These are phyloP conservation scores for Saccharum hybrid DNA, from an alignment of 202 grass and related monocot genomes.

Conservation along the genomic window DNA sequence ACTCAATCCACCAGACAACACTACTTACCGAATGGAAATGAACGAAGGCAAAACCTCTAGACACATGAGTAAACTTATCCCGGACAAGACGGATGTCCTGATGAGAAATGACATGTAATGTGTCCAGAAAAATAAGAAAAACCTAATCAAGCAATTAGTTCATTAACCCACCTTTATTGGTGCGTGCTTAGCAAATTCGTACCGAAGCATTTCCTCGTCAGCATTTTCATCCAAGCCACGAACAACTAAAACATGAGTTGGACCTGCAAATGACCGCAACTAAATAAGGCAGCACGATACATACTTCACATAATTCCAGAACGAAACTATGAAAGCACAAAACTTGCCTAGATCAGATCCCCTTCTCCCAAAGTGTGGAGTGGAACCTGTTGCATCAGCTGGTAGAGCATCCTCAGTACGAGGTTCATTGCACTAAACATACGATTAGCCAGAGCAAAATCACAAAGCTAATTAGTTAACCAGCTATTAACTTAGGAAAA, in stretches of 20 bases:
- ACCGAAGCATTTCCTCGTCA: conserved; percentile 98
- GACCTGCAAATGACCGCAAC: conserved; percentile 64
- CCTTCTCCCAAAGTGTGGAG: conserved; percentile 66
- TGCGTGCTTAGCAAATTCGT: conserved; percentile 96
- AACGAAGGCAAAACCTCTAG: conserved; percentile 94
- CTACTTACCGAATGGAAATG: conserved; percentile 94
- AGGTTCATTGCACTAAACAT: conserved; percentile 86
- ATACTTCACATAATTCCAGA: conserved; percentile 36
- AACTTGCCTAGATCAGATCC: conserved; percentile 81
- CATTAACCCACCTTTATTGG: conserved; percentile 73
- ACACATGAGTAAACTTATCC: conserved; percentile 99
- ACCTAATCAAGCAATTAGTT: conserved; percentile 26
- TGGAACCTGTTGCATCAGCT: conserved; percentile 69
- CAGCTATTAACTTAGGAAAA: not conserved
- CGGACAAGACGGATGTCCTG: conserved; percentile 97
- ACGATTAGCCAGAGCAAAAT: conserved; percentile 39
- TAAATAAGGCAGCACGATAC: conserved; percentile 35
- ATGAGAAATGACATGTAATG: conserved; percentile 42
- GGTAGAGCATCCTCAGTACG: conserved; percentile 82
- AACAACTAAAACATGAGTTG: conserved; percentile 99
- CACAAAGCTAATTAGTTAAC: conserved; percentile 22
- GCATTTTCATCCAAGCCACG: conserved; percentile 97
- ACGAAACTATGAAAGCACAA: conserved; percentile 39
- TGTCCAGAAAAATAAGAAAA: conserved; percentile 31
- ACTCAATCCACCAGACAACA: conserved; percentile 25